Base-by-base conservation (phyloP, 371 early-diverging fungal species). In the Circinella minor region DNA sequence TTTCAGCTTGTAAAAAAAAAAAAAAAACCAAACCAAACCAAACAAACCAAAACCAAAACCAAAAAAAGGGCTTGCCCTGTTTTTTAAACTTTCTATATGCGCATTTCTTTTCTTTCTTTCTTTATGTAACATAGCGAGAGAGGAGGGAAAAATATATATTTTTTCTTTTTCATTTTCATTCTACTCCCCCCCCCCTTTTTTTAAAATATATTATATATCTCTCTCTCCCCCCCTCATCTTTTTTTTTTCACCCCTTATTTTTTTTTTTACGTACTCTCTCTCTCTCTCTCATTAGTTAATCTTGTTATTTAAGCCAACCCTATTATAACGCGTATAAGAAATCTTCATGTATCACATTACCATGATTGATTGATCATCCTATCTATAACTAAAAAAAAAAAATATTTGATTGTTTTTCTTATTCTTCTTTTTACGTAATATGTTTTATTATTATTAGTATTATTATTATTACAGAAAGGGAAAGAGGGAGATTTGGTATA, bases 221-320 rank as follows among this genome's bases (percentile, higher is more conserved):
- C 27, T 2, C 27, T 27, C 27, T 27, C 27, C 27, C 27, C 27
- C 27, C 57, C 51, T 51, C 15, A 51, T 27, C 18, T 34, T 27
- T 4, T 27, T 57, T 7, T 34, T 34, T 27, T 34, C 57, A 1
- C 51, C 51, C 14, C 51, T 15, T 5, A 8, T 10, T 27, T 11
- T 27, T 4, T 13, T 34, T 34, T n/a, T 34, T n/a, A 5, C 14
- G 6, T 27, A 11, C 20, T 17, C 3, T n/a, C 13, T n/a, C 49
- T 15, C 49, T n/a, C 13, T n/a, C 49, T 15, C 51, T n/a, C 15
- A 5, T 51, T 57, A 57, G 57, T 57, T 57, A 6, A 57, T 57
- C 57, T 57, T 57, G 57, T 57, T 57, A 57, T 57, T 57, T 57
- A 57, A 57, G 57, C 57, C 57, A 57, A 57, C 51, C 51, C 15